Base-by-base conservation (phyloP, 1,284 basidiomycete species). In the Heterobasidion parviporum region DNA sequence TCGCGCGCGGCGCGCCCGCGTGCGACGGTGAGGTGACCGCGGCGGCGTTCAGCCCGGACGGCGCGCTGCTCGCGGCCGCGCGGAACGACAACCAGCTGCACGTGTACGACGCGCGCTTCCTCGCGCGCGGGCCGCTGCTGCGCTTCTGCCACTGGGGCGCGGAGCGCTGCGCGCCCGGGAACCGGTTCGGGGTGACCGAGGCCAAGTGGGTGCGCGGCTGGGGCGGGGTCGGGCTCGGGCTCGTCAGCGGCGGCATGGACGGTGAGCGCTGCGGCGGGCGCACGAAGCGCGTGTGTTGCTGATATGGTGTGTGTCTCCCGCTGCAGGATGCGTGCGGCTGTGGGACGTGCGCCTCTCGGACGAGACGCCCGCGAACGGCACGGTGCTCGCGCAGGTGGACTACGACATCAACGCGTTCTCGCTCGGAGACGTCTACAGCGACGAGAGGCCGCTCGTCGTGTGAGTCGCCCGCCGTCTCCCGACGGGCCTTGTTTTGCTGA, bases 231-330 rank as follows among this genome's bases (percentile, higher is more conserved):
- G 66, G 68, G 33, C 65, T 76, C 8, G 78, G 79, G 2, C 69
- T 89, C 16, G 66, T 84, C 36, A 85, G 78, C 15, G 83, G 80
- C 4, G 86, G 85, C 0, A 72, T 77, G 50, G 85, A 89, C 65
- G 86, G 85, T 85, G 62, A 60, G 75, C 57, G 57, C 15, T 32
- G 54, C 18, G 16, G n/a, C n/a, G n/a, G n/a, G n/a, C n/a, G n/a
- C n/a, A n/a, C n/a, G n/a, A n/a, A n/a, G n/a, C n/a, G n/a, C n/a
- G n/a, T n/a, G n/a, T n/a, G n/a, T n/a, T n/a, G n/a, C n/a, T n/a
- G n/a, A n/a, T n/a, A n/a, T n/a, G n/a, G n/a, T n/a, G n/a, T n/a
- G n/a, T n/a, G n/a, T n/a, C n/a, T n/a, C n/a, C n/a, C 56, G 56
- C 64, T 35, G 55, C 43, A 61, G 87, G 85, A 9, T 85, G 81